A percentile compares a stretch with the other conserved stretches of the same genome.
These are phyloP conservation scores for Striga asiatica DNA, from an alignment of 257 asterid species.

Conservation along the genomic window DNA sequence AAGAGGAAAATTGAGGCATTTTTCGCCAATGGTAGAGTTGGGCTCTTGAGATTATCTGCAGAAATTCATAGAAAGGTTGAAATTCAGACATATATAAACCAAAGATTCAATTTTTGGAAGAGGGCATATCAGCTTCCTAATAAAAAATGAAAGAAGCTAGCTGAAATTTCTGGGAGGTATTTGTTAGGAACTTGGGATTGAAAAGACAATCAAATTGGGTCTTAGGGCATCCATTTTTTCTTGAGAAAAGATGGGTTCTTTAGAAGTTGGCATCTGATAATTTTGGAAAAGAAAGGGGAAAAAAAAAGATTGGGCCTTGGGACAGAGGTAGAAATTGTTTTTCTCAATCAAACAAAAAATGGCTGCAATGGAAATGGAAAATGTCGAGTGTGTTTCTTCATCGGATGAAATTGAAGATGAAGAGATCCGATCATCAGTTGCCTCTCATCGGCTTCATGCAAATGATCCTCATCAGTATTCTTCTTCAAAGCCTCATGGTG, in stretches of 20 bases:
- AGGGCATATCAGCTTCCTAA: too few relatives aligned
- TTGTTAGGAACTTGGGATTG: too few relatives aligned
- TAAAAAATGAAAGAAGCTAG: too few relatives aligned
- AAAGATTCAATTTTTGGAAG: too few relatives aligned
- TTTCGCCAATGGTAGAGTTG: neutral
- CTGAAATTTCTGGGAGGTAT: too few relatives aligned
- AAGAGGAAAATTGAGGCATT: neutral
- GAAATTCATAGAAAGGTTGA: too few relatives aligned
- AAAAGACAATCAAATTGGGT: neutral
- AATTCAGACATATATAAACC: too few relatives aligned
- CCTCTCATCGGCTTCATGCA: too few relatives aligned
- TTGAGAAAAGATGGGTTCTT: too few relatives aligned
- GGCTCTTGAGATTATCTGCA: neutral
- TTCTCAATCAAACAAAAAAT: too few relatives aligned
- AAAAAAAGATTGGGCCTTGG: conserved; percentile 5
- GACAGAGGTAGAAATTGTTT: too few relatives aligned
- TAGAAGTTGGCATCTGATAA: conserved; percentile 16
- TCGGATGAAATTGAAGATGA: neutral
- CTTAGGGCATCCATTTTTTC: neutral
- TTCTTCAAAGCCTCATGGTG: neutral
- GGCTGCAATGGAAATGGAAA: neutral
- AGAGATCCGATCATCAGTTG: neutral
- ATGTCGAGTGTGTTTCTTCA: neutral
- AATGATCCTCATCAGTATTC: neutral
- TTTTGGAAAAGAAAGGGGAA: neutral